phyloP scores from a whole-genome alignment of 2,329 filamentous ascomycete species.

The Xylariaceae sp. region DNA sequence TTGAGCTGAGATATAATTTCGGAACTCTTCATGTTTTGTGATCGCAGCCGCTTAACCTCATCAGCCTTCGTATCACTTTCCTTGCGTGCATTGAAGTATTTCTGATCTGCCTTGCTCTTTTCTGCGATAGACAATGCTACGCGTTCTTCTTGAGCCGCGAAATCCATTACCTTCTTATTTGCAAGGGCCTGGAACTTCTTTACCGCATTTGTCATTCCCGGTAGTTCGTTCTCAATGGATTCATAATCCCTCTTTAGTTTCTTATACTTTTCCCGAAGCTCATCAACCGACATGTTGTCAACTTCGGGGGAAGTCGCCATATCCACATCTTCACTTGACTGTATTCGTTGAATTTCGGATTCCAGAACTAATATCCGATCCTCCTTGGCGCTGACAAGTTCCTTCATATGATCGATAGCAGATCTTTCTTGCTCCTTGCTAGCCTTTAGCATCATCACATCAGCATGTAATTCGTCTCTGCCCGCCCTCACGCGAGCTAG shows the following conservation, averaged over 20 bases:
- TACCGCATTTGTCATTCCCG: constrained; percentile 88
- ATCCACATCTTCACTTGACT: constrained; percentile 53
- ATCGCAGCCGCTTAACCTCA: constrained; percentile 78
- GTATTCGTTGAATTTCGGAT: constrained; percentile 77
- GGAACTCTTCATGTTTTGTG: constrained; percentile 86
- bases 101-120: constrained; percentile 96
- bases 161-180: constrained; percentile 84
- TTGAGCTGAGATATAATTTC: constrained; percentile 95
- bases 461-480: constrained; percentile 84
- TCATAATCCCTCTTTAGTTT: constrained; percentile 81
- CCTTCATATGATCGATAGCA: constrained; percentile 75
- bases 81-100: constrained; percentile 96
- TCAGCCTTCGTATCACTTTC: constrained; percentile 84
- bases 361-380: constrained; percentile 83
- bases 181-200: constrained; percentile 86
- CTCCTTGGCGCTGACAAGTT: constrained; percentile 79
- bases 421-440: constrained; percentile 77
- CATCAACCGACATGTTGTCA: constrained; percentile 68
- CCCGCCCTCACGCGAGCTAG: constrained; percentile 82
- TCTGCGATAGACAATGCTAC: constrained; percentile 77
- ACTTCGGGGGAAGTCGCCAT: constrained; percentile 55
- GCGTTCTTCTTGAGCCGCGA: constrained; percentile 77
- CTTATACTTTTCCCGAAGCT: constrained; percentile 74
- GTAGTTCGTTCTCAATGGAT: constrained; percentile 84
- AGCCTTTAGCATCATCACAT: constrained; percentile 79